Base-by-base conservation (phyloP, 495 filamentous ascomycete genomes). In the Penicillium pancosmium region DNA sequence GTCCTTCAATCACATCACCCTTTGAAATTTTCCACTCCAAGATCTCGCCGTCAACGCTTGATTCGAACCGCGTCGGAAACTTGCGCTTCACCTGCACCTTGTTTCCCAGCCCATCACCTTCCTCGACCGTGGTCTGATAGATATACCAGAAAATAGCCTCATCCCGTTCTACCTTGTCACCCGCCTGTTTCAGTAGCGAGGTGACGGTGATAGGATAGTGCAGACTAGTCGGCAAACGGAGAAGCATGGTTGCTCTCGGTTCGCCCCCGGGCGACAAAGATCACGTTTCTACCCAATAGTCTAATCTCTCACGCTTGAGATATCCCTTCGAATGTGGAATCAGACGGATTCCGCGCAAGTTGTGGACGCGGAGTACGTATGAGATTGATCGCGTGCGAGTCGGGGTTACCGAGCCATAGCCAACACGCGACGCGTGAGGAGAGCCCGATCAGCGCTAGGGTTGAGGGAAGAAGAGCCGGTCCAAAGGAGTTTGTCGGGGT, bases 151-250 rank as follows among this genome's bases (percentile, higher is more conserved):
- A 85, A 36, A 98, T 74, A 2, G 88, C 79, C 57, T 90, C 88
- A 70, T 89, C 82, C 71, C 86, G 86, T 63, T 86, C 78, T 69
- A 99, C 82, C 67, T 81, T 70, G 61, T 96, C 90, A 71, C 87
- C 86, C 6, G 85, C 83, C 64, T 81, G 70, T 73, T 92, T 92
- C 34, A 92, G 85, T 60, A 98, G 80, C 72, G 90, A 87, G 65
- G 86, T 91, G 73, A 99, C 88, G 66, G 91, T 97, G 79, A 98
- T 93, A 59, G 94, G 94, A 75, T 97, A 99, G 73, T 90, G 90
- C 51, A 98, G 83, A 61, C 77, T 76, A 50, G 70, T 54, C 54
- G 81, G 80, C 62, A 84, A 66, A 66, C 75, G 78, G 64, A 83
- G 72, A 68, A 81, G 78, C 81, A 83, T 83, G 55, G 63, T 73